Evolutionary conservation across 2,329 filamentous ascomycete species (phyloP).

Genomic region (Colletotrichum nymphaeae): DNA sequence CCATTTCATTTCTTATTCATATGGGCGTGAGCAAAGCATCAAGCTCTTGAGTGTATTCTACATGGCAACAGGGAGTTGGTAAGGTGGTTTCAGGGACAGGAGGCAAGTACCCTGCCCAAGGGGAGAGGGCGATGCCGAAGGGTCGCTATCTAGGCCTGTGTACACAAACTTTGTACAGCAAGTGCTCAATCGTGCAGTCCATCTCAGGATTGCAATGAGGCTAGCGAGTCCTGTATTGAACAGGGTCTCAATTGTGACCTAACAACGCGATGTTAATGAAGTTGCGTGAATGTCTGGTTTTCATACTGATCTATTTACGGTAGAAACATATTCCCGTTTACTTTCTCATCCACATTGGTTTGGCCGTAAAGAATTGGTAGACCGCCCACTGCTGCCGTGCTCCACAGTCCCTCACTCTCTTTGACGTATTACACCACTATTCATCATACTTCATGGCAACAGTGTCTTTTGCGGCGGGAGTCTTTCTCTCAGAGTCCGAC

Average conservation of each 20-base stretch:
- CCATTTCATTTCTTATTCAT: not conserved
- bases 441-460: not conserved
- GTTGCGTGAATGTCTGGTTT: not conserved
- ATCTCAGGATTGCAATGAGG: not conserved
- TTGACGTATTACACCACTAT: slow-evolving; percentile 2
- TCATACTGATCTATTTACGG: slow-evolving; percentile 3
- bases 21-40: not conserved
- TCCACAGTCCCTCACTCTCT: not conserved
- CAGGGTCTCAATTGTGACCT: not conserved
- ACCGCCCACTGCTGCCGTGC: not conserved
- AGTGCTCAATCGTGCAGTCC: slow-evolving; percentile 10
- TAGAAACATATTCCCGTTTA: slow-evolving; percentile 1
- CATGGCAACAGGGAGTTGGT: slow-evolving; percentile 31
- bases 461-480: not conserved
- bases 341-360: not conserved
- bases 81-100: slow-evolving; percentile 1
- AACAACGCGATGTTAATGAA: not conserved
- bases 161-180: slow-evolving; percentile 13
- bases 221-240: not conserved
- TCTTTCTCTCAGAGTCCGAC: slow-evolving; percentile 10
- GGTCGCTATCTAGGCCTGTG: slow-evolving; percentile 3
- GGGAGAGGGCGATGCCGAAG: not conserved
- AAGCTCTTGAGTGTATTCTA: slow-evolving; percentile 20
- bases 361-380: not conserved
- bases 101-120: not conserved